Evolutionary conservation across 352 stramenopile genomes (phyloP).

Genomic region (Phytophthora fragariaefolia): DNA sequence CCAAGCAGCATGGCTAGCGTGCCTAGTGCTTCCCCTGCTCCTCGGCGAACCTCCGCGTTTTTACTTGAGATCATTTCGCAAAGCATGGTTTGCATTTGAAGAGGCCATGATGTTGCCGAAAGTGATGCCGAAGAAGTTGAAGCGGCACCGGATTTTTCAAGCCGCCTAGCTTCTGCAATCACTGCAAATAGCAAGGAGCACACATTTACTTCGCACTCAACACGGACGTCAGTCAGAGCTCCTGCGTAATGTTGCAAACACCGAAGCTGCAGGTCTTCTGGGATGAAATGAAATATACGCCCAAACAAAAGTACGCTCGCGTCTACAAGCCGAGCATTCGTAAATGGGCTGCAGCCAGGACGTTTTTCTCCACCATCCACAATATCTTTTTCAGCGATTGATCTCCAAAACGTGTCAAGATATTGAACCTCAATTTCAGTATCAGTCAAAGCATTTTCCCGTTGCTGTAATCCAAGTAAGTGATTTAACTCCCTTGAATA

Average conservation of each 20-base stretch:
- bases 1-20: slow-evolving; percentile 56
- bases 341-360: slow-evolving; percentile 73
- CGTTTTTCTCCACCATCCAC: slow-evolving; percentile 40
- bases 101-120: slow-evolving; percentile 56
- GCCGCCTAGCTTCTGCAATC: slow-evolving; percentile 56
- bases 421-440: slow-evolving; percentile 88
- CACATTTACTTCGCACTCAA: slow-evolving; percentile 81
- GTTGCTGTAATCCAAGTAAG: slow-evolving; percentile 69
- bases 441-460: slow-evolving; percentile 79
- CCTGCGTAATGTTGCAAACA: slow-evolving; percentile 81
- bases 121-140: slow-evolving; percentile 24
- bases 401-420: slow-evolving; percentile 74
- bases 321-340: slow-evolving; percentile 83
- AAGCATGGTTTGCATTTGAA: slow-evolving; percentile 84
- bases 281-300: slow-evolving; percentile 77
- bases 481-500: slow-evolving; percentile 85
- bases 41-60: slow-evolving; percentile 65
- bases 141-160: slow-evolving; percentile 28
- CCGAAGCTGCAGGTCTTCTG: slow-evolving; percentile 85
- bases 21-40: slow-evolving; percentile 79
- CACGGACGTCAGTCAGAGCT: slow-evolving; percentile 62
- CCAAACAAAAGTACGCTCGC: slow-evolving; percentile 81
- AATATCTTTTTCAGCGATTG: slow-evolving; percentile 43
- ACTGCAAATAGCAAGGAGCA: slow-evolving; percentile 77
- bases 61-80: slow-evolving; percentile 81